Conservation (phyloP, 2,329 filamentous ascomycete species). For the Hypoxylon sp. region DNA sequence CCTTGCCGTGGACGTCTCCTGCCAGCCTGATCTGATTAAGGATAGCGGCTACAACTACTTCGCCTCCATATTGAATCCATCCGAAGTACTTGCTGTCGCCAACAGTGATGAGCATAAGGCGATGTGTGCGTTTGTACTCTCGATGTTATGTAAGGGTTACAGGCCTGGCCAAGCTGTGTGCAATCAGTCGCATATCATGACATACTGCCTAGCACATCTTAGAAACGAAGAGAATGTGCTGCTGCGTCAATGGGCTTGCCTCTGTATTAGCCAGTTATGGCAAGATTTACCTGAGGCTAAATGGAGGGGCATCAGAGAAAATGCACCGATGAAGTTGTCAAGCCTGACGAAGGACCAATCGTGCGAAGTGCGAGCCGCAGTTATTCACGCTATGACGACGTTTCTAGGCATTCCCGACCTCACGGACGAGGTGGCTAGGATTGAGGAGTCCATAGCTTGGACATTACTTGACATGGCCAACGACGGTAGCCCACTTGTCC, state of each 20-base stretch:
- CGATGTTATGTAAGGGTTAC: slow-evolving; percentile 97
- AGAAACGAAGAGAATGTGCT: slow-evolving; percentile 89
- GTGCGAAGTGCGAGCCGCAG: slow-evolving; percentile 92
- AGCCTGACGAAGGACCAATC: slow-evolving; percentile 87
- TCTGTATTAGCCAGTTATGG: slow-evolving; percentile 97
- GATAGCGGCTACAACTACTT: slow-evolving; percentile 99
- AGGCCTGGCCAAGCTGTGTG: slow-evolving; percentile 93
- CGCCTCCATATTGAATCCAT: slow-evolving; percentile 89
- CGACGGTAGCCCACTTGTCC: slow-evolving; percentile 93
- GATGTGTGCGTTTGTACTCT: slow-evolving; percentile 98
- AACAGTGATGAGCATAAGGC: slow-evolving; percentile 96
- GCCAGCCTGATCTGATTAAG: slow-evolving; percentile 93
- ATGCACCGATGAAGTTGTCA: slow-evolving; percentile 85
- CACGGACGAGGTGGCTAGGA: slow-evolving; percentile 89
- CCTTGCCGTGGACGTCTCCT: slow-evolving; percentile 93
- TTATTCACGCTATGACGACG: slow-evolving; percentile 92
- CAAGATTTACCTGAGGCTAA: slow-evolving; percentile 92
- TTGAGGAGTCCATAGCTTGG: slow-evolving; percentile 92
- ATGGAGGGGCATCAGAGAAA: slow-evolving; percentile 92
- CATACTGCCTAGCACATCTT: slow-evolving; percentile 86
- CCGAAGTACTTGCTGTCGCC: slow-evolving; percentile 84
- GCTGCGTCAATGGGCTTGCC: slow-evolving; percentile 93
- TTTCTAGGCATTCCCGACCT: slow-evolving; percentile 95
- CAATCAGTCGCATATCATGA: slow-evolving; percentile 90
- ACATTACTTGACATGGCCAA: slow-evolving; percentile 92